Evolutionary conservation across 345 rosid species (phyloP), one percentile per base, ranked within the genome.

Genomic region (Syzygium jambos): DNA sequence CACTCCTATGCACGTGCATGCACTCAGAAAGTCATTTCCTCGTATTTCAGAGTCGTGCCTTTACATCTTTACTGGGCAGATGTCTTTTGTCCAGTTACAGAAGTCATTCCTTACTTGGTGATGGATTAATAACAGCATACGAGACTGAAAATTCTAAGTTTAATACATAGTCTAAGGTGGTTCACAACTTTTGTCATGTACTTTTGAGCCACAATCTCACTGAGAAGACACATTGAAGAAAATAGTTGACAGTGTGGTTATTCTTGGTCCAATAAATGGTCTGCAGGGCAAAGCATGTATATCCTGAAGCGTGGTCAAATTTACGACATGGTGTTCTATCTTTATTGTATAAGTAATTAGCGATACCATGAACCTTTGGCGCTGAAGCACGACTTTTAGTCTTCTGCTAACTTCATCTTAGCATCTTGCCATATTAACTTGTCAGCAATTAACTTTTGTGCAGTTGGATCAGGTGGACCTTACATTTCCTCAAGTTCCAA

Each of bases 391-490:
- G 2, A 6, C 38, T 68, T 68, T 41, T 22, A 68, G 46, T 34
- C 78, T 68, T 68, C 78, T 68, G 78, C 78, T 34, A 8, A 68
- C 78, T 68, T 68, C 78, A 68, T 68, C 78, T 68, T 84, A 25
- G 85, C 27, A 17, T 68, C 19, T 68, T 22, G 29, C 51, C 88
- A 54, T 78, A 46, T 87, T 77, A 51, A 17, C 85, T 38, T 22
- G 65, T n/a, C 49, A 38, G 56, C 27, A 22, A 53, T 23, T 41
- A 23, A 53, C 51, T 52, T 65, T 88, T 90, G 55, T 92, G 95
- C 96, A 96, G 99, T 91, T 95, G 93, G 96, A 94, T 91, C 89
- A 87, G 82, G 93, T 86, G 88, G 98, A 91, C 65, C 82, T 92
- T 90, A 94, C 96, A 87, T 95, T 95, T 91, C 95, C 96, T 88